Base-by-base conservation (phyloP, 345 rosid species). In the Eucalyptus victrix region DNA sequence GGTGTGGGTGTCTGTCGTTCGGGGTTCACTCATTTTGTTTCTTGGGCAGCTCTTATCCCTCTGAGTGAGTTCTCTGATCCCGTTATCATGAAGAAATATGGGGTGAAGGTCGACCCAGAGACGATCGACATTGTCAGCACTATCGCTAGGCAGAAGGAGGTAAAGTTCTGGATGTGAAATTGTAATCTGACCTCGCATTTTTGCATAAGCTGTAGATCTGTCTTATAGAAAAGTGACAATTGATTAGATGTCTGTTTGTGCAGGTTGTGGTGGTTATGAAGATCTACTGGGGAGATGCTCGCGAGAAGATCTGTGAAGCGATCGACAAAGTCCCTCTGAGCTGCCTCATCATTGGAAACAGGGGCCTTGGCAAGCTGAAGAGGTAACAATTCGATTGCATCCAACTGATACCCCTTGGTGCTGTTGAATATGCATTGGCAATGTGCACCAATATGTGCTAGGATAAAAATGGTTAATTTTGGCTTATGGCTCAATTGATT, bases 201-300 rank as follows among this genome's bases (percentile, higher is more conserved):
- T 76, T 40, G 16, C 16, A 40, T 21, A 10, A 76, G 28, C 83
- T 76, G 83, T 76, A 40, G 7, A 21, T 40, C 89, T 47, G 32
- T 28, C n/a, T 17, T 14, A 42, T 14, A 30, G 56, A 30, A 80
- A 72, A 54, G 45, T 17, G 40, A 6, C 28, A 24, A 24, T 19
- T 30, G 50, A 54, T 80, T 92, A 40, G 85, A 90, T 87, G 87
- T 88, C 67, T 26, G 15, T 53, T 44, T 86, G 69, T 12, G 88
- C 89, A 92, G 94, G 56, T 93, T 65, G 91, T 88, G 67, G 96
- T 96, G 90, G 89, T 95, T 65, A 88, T 94, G 94, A 97, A 96
- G 97, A 91, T 97, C 89, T 96, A 93, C 34, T 96, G 98, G 98
- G 99, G 99, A 86, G 99, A 97, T 91, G 88, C 98, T 88, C 96